phyloP scores from a whole-genome alignment of 108 stramenopile genomes.

The Cyclotella choctawhatcheeana region DNA sequence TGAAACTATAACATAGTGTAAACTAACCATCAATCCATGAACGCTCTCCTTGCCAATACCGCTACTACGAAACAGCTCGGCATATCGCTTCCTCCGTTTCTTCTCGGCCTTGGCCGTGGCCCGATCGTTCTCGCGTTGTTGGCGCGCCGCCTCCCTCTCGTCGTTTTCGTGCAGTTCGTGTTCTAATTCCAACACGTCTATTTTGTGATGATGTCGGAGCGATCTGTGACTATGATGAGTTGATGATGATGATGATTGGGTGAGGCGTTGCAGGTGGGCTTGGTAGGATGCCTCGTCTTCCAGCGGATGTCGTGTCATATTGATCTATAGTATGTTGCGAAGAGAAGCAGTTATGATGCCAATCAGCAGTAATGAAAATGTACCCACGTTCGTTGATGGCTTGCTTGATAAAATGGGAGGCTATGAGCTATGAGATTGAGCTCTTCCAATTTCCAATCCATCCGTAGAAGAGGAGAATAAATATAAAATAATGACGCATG shows the following conservation, averaged over 20 bases:
- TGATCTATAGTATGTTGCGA: neutral
- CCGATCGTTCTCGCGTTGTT: slow-evolving; percentile 13
- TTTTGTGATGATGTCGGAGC: slow-evolving; percentile 19
- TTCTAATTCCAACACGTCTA: slow-evolving; percentile 29
- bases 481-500: too few relatives aligned
- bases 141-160: neutral
- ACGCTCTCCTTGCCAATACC: slow-evolving; percentile 48
- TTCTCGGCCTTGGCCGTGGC: slow-evolving; percentile 40
- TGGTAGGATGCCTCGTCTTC: slow-evolving; percentile 26
- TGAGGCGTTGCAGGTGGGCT: slow-evolving; percentile 18
- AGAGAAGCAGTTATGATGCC: neutral
- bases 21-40: slow-evolving; percentile 42
- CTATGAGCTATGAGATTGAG: too few relatives aligned
- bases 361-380: too few relatives aligned
- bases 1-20: too few relatives aligned
- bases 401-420: too few relatives aligned
- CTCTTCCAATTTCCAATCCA: too few relatives aligned
- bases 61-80: slow-evolving; percentile 51
- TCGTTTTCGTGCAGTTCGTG: slow-evolving; percentile 12
- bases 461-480: too few relatives aligned
- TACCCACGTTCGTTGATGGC: too few relatives aligned
- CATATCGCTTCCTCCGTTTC: slow-evolving; percentile 43
- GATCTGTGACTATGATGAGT: too few relatives aligned
- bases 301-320: slow-evolving; percentile 13
- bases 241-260: too few relatives aligned